Evolutionary conservation across 1,284 basidiomycete species (phyloP).

Genomic region (Cryptococcus sp.): DNA sequence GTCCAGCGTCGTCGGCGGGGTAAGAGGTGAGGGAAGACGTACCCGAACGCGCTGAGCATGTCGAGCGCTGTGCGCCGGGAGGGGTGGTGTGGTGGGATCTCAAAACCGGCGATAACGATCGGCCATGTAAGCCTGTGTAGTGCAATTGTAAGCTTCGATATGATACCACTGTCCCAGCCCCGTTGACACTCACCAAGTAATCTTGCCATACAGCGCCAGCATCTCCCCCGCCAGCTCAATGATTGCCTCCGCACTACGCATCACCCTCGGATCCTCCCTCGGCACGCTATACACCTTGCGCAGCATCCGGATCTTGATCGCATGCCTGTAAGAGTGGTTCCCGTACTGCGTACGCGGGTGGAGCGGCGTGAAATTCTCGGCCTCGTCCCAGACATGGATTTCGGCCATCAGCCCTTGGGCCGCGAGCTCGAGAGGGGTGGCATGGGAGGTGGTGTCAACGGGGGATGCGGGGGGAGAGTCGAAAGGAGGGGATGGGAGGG

Average conservation of each 20-base stretch:
- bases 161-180: background rate
- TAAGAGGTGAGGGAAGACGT: slow-evolving; percentile 13
- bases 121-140: slow-evolving; percentile 44
- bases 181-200: slow-evolving; percentile 33
- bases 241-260: slow-evolving; percentile 32
- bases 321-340: slow-evolving; percentile 43
- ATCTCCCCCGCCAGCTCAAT: slow-evolving; percentile 44
- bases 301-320: slow-evolving; percentile 38
- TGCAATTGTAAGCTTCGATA: background rate
- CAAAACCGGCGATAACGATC: slow-evolving; percentile 42
- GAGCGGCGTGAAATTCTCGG: slow-evolving; percentile 39
- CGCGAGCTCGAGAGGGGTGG: slow-evolving; percentile 6
- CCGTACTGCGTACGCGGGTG: slow-evolving; percentile 45
- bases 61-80: slow-evolving; percentile 31
- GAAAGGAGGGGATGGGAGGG: slow-evolving; percentile 7
- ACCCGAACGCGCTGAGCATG: slow-evolving; percentile 43
- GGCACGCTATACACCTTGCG: slow-evolving; percentile 38
- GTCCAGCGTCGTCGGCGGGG: background rate
- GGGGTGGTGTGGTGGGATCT: slow-evolving; percentile 37
- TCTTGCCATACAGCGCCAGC: slow-evolving; percentile 38
- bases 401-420: slow-evolving; percentile 39
- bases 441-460: background rate
- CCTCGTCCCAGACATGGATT: slow-evolving; percentile 41
- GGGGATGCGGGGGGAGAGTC: background rate
- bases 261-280: slow-evolving; percentile 36